Evolutionary conservation across 1,284 basidiomycete genomes (phyloP).

Genomic region (Takashimella tepidaria): DNA sequence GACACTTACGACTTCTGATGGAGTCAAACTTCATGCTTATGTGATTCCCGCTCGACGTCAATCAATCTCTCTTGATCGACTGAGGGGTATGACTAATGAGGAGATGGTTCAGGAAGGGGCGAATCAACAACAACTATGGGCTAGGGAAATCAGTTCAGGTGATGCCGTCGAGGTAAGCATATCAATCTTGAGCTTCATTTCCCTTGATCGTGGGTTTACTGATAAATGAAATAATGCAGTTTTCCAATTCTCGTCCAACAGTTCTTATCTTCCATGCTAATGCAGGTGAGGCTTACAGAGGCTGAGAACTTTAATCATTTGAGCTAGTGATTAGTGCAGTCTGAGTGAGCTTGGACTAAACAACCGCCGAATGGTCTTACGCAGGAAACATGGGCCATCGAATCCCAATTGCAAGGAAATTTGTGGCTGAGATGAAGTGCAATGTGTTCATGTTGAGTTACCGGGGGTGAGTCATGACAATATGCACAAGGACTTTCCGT

Average conservation of each 20-base stretch:
- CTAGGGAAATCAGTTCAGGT: slow-evolving; percentile 28
- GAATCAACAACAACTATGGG: slow-evolving; percentile 25
- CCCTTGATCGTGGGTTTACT: too few species aligned
- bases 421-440: slow-evolving; percentile 70
- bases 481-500: background rate
- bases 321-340: too few species aligned
- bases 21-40: slow-evolving; percentile 58
- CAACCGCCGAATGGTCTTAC: too few species aligned
- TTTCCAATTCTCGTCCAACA: slow-evolving; percentile 67
- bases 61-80: slow-evolving; percentile 19
- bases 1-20: slow-evolving; percentile 60
- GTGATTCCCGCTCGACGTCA: slow-evolving; percentile 51
- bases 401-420: slow-evolving; percentile 80
- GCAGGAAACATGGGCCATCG: slow-evolving; percentile 61
- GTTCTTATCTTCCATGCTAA: slow-evolving; percentile 90
- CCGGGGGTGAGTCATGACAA: slow-evolving; percentile 40
- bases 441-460: slow-evolving; percentile 48
- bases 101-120: slow-evolving; percentile 22
- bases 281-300: slow-evolving; percentile 58
- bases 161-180: slow-evolving; percentile 27
- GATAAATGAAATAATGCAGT: slow-evolving; percentile 47
- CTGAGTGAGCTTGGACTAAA: too few species aligned
- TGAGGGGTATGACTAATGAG: slow-evolving; percentile 17
- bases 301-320: background rate
- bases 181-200: too few species aligned